Base-by-base conservation (phyloP, 2,329 filamentous ascomycete species). In the Arthroderma uncinatum region DNA sequence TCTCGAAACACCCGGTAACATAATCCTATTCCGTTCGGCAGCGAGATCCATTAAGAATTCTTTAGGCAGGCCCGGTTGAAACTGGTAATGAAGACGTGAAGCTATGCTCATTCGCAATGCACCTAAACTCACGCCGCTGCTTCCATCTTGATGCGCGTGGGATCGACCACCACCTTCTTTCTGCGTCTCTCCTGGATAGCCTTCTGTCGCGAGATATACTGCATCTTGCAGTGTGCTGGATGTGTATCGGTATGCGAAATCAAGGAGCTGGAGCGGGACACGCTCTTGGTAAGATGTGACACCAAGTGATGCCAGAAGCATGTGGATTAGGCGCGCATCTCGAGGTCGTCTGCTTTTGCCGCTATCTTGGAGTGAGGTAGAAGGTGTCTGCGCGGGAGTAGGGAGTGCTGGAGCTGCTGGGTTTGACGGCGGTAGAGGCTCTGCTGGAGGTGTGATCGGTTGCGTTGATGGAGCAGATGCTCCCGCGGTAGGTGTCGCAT, bases 41-140 rank as follows among this genome's bases (percentile, higher is more conserved):
- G 79, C 82, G 28, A 83, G 69, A 66, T 83, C 79, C 62, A 78
- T 73, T 64, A 84, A 71, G 58, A 81, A 83, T 63, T 84, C 82
- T 65, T 84, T 84, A 0, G 82, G 80, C 61, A 85, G 64, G 0
- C 75, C 74, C 0, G 77, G 73, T 61, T 78, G 76, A 64, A 85
- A 85, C 64, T 83, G 80, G 63, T 82, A 79, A 56, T 81, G 78
- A 54, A 82, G 72, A 14, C 82, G 73, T 47, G 77, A 79, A 1
- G 79, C 78, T 55, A 86, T 83, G 2, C 81, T 82, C 59, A 84
- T 77, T 25, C 82, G 73, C 52, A 86, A 66, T 56, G 80, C 79
- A 30, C 78, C 74, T 10, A 85, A 68, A 21, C 74, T 78, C n/a
- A 86, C 74, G 12, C 74, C 74, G 0, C 67, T 67, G 19, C 66